Percentiles rank a stretch among this genome's conserved stretches.
These are phyloP conservation scores for Cicer chorassanicum DNA, from an alignment of 306 rosid species.

Conservation along the genomic window DNA sequence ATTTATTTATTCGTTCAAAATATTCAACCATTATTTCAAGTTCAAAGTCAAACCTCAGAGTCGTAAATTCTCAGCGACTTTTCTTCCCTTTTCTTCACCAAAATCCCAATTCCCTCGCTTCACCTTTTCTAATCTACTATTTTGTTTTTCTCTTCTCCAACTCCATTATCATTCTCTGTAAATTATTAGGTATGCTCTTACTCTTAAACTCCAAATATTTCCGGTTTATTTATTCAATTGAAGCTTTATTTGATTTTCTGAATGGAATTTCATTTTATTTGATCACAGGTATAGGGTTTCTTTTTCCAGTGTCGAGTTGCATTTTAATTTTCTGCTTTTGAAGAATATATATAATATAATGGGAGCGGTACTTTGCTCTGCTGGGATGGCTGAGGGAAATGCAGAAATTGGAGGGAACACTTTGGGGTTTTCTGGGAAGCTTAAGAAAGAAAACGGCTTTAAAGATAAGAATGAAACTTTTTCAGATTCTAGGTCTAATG, in stretches of 20 bases:
- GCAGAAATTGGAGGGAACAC: slow-evolving; percentile 44
- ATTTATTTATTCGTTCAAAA: slow-evolving; percentile 15
- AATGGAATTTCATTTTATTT: neutral
- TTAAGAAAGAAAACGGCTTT: slow-evolving; percentile 46
- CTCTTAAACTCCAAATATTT: neutral
- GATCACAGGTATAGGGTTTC: slow-evolving; percentile 27
- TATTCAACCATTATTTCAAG: slow-evolving; percentile 33
- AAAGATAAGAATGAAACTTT: slow-evolving; percentile 35
- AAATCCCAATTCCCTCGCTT: neutral
- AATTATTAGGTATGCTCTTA: slow-evolving; percentile 33
- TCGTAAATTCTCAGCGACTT: slow-evolving; percentile 45
- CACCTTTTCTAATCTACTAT: neutral
- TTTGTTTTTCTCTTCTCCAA: slow-evolving; percentile 1
- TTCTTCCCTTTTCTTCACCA: neutral
- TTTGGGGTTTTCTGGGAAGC: slow-evolving; percentile 58
- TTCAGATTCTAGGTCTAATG: slow-evolving; percentile 47
- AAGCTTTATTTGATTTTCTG: neutral
- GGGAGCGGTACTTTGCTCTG: slow-evolving; percentile 81
- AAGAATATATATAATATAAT: slow-evolving; percentile 40
- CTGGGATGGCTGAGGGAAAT: slow-evolving; percentile 54
- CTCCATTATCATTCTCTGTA: slow-evolving; percentile 11
- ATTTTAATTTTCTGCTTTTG: neutral
- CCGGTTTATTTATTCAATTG: neutral
- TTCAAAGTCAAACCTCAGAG: slow-evolving; percentile 32
- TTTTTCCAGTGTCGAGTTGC: neutral